These are phyloP conservation scores for Claviceps pazoutovae DNA, from an alignment of 2,329 filamentous ascomycete genomes.

Conservation along the genomic window DNA sequence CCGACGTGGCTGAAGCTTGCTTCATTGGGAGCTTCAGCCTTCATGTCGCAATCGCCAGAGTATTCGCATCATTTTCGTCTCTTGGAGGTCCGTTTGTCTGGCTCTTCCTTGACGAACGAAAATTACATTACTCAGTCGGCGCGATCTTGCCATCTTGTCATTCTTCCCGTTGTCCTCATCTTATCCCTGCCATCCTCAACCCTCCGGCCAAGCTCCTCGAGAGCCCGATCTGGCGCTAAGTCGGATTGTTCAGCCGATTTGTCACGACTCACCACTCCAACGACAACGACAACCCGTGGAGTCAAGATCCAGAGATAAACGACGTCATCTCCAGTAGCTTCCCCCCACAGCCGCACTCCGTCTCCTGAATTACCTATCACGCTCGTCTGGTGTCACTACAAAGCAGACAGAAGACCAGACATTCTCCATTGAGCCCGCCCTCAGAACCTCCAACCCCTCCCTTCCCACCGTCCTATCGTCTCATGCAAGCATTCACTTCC, in stretches of 20 bases:
- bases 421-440: background rate
- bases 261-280: background rate
- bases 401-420: background rate
- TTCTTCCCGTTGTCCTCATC: too few species aligned
- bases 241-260: background rate
- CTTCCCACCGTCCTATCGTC: background rate
- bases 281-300: background rate
- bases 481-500: constrained; percentile 8
- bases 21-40: too few species aligned
- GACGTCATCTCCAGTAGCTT: constrained; percentile 3
- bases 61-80: too few species aligned
- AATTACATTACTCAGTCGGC: too few species aligned
- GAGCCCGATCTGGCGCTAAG: background rate
- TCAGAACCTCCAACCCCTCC: background rate
- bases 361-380: too few species aligned
- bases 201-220: background rate
- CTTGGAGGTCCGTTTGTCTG: too few species aligned
- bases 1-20: too few species aligned
- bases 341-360: background rate
- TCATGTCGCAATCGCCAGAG: too few species aligned
- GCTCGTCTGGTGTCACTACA: background rate
- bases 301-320: background rate
- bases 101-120: too few species aligned
- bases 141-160: too few species aligned
- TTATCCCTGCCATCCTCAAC: background rate